These are phyloP conservation scores for Phytophthora sp. DNA, from an alignment of 352 stramenopile genomes.

Conservation along the genomic window DNA sequence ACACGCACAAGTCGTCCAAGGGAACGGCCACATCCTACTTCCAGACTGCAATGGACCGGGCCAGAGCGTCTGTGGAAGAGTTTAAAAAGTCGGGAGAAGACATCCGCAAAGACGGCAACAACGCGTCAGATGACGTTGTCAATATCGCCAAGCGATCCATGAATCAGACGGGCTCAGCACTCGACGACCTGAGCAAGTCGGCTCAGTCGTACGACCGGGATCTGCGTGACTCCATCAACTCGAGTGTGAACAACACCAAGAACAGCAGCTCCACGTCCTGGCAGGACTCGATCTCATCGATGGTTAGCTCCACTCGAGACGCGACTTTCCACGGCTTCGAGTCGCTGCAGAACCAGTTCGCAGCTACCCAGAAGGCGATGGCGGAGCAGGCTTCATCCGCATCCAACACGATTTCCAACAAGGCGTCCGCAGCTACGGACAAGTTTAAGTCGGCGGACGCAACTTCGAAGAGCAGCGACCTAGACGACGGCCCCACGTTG, in stretches of 20 bases:
- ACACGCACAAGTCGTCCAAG: constrained; percentile 41
- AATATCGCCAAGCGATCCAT: constrained; percentile 39
- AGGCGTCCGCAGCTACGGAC: constrained; percentile 29
- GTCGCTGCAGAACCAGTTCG: constrained; percentile 44
- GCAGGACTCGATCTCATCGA: constrained; percentile 37
- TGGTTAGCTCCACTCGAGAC: constrained; percentile 39
- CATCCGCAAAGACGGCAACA: constrained; percentile 26
- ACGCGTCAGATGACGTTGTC: constrained; percentile 28
- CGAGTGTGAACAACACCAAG: constrained; percentile 32
- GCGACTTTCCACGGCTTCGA: constrained; percentile 49
- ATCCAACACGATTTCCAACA: constrained; percentile 8
- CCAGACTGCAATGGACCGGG: constrained; percentile 42
- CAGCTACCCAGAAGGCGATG: constrained; percentile 28
- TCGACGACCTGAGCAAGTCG: constrained; percentile 37
- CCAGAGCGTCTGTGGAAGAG: constrained; percentile 28
- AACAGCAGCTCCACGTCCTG: constrained; percentile 25
- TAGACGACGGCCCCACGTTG: constrained; percentile 33
- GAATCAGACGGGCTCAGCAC: constrained; percentile 34
- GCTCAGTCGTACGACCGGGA: constrained; percentile 28
- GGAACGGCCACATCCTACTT: constrained; percentile 47
- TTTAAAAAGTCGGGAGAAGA: constrained; percentile 31
- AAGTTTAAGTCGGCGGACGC: constrained; percentile 23
- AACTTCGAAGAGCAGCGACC: background rate
- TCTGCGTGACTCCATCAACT: constrained; percentile 28
- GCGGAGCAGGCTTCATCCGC: constrained; percentile 25